Evolutionary conservation across 768 basidiomycete species (phyloP).

Genomic region (Pulveroboletus sp.): DNA sequence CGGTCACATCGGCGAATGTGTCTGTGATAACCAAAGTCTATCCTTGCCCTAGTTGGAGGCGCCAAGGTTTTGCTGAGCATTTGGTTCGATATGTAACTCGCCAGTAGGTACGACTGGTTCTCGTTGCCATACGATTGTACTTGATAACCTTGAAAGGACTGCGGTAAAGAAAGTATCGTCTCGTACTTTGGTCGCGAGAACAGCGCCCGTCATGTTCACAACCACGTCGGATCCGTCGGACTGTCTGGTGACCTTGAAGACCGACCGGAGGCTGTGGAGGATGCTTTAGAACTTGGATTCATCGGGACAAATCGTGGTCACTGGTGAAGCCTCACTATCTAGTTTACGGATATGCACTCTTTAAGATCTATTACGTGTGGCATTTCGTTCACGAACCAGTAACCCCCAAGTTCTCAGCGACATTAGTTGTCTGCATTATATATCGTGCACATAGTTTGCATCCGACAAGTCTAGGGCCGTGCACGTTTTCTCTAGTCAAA

Average conservation of each 20-base stretch:
- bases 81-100: constrained; percentile 46
- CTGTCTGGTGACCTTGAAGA: constrained; percentile 34
- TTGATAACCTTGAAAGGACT: constrained; percentile 16
- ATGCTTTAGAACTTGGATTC: constrained; percentile 54
- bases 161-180: constrained; percentile 46
- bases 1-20: constrained; percentile 45
- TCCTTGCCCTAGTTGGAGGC: constrained; percentile 44
- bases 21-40: constrained; percentile 58
- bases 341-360: not conserved
- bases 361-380: not conserved
- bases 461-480: not conserved
- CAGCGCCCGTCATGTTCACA: constrained; percentile 48
- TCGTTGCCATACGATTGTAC: not conserved
- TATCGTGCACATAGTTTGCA: not conserved
- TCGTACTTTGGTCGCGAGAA: constrained; percentile 54
- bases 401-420: not conserved
- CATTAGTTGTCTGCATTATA: not conserved
- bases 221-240: constrained; percentile 50
- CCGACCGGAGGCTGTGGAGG: constrained; percentile 40
- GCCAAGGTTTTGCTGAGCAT: constrained; percentile 47
- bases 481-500: not conserved
- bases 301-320: constrained; percentile 45
- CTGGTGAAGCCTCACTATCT: constrained; percentile 37
- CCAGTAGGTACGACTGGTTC: constrained; percentile 30
- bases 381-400: not conserved